A percentile compares a stretch with the other conserved stretches of the same genome.
phyloP scores from a whole-genome alignment of 2,329 filamentous ascomycete genomes.

The Hysterium pulicare region DNA sequence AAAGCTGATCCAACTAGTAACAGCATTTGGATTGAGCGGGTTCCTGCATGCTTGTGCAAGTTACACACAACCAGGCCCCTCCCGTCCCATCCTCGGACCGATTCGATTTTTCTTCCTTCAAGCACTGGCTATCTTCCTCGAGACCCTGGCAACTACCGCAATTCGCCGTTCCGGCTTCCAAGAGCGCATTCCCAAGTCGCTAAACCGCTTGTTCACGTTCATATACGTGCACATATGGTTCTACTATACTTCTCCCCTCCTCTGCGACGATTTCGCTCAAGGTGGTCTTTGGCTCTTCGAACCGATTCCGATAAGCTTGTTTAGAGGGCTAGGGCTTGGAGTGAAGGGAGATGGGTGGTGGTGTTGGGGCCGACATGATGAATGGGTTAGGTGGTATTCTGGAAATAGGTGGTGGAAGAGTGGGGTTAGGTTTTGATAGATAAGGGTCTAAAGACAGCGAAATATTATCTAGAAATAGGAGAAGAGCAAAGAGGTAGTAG shows the following conservation, averaged over 20 bases:
- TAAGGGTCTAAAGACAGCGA: too few relatives aligned
- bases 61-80: slow-evolving; percentile 57
- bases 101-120: slow-evolving; percentile 72
- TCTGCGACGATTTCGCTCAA: slow-evolving; percentile 74
- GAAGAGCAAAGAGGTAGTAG: too few relatives aligned
- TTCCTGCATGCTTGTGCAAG: slow-evolving; percentile 70
- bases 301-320: slow-evolving; percentile 70
- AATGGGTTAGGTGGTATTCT: slow-evolving; percentile 56
- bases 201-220: slow-evolving; percentile 58
- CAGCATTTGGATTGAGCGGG: slow-evolving; percentile 66
- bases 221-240: slow-evolving; percentile 65
- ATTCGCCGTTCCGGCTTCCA: slow-evolving; percentile 35
- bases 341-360: slow-evolving; percentile 60
- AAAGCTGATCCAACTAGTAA: slow-evolving; percentile 40
- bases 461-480: too few relatives aligned
- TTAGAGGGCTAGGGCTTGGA: slow-evolving; percentile 66
- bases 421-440: slow-evolving; percentile 47
- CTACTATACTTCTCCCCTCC: slow-evolving; percentile 58
- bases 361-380: slow-evolving; percentile 55
- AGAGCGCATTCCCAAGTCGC: slow-evolving; percentile 41
- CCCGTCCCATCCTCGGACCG: slow-evolving; percentile 49
- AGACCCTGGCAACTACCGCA: slow-evolving; percentile 45
- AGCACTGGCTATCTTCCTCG: slow-evolving; percentile 60
- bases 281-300: slow-evolving; percentile 78
- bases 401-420: slow-evolving; percentile 64